phyloP scores from a whole-genome alignment of 2,329 filamentous ascomycete species.

The Cladorrhinum sp. region DNA sequence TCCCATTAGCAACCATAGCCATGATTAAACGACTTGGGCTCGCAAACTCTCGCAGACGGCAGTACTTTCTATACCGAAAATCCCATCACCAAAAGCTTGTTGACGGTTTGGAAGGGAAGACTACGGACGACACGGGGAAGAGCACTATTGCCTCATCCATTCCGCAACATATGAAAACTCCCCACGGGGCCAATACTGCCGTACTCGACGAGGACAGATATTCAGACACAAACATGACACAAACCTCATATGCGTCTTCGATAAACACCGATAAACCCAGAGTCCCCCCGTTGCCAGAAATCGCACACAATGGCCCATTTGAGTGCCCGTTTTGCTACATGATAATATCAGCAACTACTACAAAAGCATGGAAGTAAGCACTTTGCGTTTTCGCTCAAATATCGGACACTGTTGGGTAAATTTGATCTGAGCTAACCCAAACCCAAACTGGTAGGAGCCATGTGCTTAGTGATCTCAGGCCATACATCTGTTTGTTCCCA shows the following conservation, averaged over 20 bases:
- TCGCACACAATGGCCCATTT: slow-evolving; percentile 3
- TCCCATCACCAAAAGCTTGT: too few species aligned
- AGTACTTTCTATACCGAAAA: too few species aligned
- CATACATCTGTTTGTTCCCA: slow-evolving; percentile 15
- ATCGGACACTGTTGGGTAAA: too few species aligned
- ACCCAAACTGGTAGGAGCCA: slow-evolving; percentile 1
- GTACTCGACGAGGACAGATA: slow-evolving; percentile 8
- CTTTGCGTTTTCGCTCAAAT: background rate
- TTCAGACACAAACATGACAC: slow-evolving; percentile 5
- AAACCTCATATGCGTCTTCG: slow-evolving; percentile 5
- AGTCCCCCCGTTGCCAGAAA: slow-evolving; percentile 10
- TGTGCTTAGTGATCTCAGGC: slow-evolving; percentile 14
- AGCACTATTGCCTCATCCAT: too few species aligned
- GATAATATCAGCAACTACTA: slow-evolving; percentile 8
- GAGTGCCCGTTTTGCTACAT: slow-evolving; percentile 17
- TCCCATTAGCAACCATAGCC: too few species aligned
- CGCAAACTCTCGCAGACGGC: too few species aligned
- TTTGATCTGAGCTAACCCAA: background rate
- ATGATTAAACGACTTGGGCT: too few species aligned
- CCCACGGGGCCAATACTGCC: too few species aligned
- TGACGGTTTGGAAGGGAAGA: too few species aligned
- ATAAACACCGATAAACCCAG: background rate
- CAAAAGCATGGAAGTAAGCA: slow-evolving; percentile 10
- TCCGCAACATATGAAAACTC: too few species aligned
- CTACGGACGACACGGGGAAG: too few species aligned